Conservation (phyloP, 1,139 yeast species). For the Nakaseomyces bracarensis region DNA sequence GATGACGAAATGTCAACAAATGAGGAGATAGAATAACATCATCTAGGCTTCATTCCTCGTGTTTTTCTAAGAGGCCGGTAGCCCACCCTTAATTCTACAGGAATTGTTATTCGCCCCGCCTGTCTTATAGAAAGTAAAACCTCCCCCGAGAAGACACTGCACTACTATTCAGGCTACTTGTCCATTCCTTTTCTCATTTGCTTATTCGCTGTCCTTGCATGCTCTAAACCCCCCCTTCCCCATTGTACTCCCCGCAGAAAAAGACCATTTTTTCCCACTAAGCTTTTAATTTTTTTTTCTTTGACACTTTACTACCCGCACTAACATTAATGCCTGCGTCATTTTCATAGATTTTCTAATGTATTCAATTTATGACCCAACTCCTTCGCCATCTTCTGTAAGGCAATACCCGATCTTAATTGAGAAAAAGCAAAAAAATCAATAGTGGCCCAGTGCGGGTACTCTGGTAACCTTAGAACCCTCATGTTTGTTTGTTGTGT, state of each 20-base stretch:
- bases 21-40: neutral
- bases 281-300: neutral
- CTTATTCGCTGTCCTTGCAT: neutral
- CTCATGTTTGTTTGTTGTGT: too few species aligned
- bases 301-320: constrained; percentile 1
- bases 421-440: neutral
- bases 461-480: constrained; percentile 1
- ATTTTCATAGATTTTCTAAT: too few species aligned
- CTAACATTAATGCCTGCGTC: too few species aligned
- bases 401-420: neutral
- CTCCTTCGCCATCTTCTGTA: neutral
- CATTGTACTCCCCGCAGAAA: constrained; percentile 2
- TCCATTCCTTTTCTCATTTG: neutral
- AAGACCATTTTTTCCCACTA: neutral
- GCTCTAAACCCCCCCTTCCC: neutral
- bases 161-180: neutral
- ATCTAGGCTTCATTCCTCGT: neutral
- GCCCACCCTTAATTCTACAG: neutral
- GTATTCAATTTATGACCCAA: too few species aligned
- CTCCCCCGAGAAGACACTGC: neutral
- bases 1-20: neutral
- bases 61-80: neutral
- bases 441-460: neutral
- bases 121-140: too few species aligned
- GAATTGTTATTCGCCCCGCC: neutral